Conservation (phyloP, 257 asterid genomes). For the Capsicum rhomboideum region DNA sequence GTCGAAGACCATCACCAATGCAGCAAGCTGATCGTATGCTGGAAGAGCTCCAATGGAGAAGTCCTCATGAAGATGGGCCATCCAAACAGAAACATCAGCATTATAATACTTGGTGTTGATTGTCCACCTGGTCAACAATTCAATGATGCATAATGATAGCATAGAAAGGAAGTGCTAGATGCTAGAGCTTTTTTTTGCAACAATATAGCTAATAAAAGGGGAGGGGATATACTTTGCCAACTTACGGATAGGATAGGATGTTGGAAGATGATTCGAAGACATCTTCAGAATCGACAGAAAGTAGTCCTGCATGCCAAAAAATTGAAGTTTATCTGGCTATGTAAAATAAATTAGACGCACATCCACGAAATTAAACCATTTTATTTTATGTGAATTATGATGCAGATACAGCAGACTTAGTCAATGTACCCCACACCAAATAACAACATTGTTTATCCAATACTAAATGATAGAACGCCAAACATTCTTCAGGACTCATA, state of each 20-base stretch:
- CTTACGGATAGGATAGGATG: constrained; percentile 59
- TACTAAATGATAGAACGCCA: not conserved
- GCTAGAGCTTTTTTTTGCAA: not conserved
- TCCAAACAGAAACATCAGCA: constrained; percentile 79
- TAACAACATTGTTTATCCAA: not conserved
- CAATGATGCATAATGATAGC: constrained; percentile 7
- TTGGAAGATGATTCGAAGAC: constrained; percentile 45
- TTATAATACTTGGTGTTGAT: constrained; percentile 87
- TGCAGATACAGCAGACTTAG: not conserved
- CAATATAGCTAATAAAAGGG: not conserved
- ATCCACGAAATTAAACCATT: not conserved
- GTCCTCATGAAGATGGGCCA: constrained; percentile 58
- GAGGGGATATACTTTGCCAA: not conserved
- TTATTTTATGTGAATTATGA: not conserved
- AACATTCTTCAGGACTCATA: not conserved
- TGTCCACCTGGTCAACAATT: constrained; percentile 56
- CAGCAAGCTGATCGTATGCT: constrained; percentile 33
- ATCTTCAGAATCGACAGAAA: constrained; percentile 59
- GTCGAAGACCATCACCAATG: constrained; percentile 90
- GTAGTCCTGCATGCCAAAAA: constrained; percentile 42
- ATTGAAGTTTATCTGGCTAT: not conserved
- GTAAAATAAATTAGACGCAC: not conserved
- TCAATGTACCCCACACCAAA: not conserved
- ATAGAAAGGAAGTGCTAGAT: not conserved
- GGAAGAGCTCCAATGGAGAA: constrained; percentile 44